Conservation (phyloP, 768 basidiomycete genomes). For the Steccherinum ochraceum region DNA sequence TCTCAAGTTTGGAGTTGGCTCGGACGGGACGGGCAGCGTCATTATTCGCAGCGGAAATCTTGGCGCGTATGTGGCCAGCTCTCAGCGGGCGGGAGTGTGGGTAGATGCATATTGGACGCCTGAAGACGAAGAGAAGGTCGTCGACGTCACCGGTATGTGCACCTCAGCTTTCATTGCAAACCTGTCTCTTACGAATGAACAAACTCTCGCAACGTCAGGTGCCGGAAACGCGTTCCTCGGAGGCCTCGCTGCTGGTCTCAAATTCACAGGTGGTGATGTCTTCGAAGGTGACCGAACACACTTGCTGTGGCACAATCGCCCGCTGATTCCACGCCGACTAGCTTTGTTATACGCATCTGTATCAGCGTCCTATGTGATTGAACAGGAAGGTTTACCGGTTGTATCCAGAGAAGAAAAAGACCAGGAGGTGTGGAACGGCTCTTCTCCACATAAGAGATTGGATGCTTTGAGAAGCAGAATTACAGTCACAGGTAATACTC, state of each 20-base stretch:
- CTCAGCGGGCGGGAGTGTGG: constrained; percentile 45
- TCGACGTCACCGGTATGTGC: constrained; percentile 72
- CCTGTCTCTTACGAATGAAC: neutral
- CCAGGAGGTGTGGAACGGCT: neutral
- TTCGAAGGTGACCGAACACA: constrained; percentile 44
- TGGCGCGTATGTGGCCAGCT: constrained; percentile 61
- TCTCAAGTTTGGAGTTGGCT: constrained; percentile 53
- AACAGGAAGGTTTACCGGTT: constrained; percentile 71
- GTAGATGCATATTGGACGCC: constrained; percentile 67
- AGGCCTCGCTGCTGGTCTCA: constrained; percentile 71
- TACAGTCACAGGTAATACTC: neutral
- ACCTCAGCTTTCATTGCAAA: neutral
- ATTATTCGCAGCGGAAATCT: constrained; percentile 70
- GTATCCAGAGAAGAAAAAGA: neutral
- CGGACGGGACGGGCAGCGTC: constrained; percentile 45
- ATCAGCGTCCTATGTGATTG: constrained; percentile 77
- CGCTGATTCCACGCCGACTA: constrained; percentile 24
- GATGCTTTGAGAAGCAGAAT: neutral
- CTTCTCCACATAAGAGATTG: neutral
- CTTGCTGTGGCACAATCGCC: constrained; percentile 6
- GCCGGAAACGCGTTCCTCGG: constrained; percentile 91
- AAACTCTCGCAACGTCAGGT: constrained; percentile 44
- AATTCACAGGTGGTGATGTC: constrained; percentile 49
- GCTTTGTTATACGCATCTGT: constrained; percentile 73
- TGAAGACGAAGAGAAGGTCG: constrained; percentile 39